Conservation (phyloP, 2,329 filamentous ascomycete genomes). For the Elsinoe perseae region DNA sequence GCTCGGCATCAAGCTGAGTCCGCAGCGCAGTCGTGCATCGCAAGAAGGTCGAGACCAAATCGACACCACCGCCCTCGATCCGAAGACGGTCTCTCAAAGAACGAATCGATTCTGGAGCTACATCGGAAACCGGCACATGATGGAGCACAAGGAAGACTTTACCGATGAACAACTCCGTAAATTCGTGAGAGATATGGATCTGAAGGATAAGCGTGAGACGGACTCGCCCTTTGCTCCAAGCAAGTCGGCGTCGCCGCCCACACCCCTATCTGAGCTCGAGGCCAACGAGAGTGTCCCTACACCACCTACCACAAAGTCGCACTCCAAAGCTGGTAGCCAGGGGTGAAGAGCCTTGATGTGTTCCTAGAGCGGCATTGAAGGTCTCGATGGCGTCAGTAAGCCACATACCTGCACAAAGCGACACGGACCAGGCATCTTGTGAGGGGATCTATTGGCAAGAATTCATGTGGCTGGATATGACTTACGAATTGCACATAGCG, state of each 20-base stretch:
- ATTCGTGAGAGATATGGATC: conserved; percentile 18
- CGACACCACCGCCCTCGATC: background rate
- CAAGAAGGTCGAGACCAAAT: background rate
- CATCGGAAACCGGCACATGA: conserved; percentile 31
- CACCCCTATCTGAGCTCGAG: background rate
- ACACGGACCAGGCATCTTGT: background rate
- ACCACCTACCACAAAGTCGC: background rate
- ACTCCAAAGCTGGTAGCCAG: background rate
- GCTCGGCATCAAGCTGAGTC: background rate
- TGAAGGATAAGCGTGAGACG: background rate
- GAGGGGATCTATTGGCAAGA: background rate
- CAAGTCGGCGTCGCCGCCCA: background rate
- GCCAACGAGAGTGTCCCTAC: background rate
- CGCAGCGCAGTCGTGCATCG: background rate
- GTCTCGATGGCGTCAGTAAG: background rate
- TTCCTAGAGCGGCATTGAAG: background rate
- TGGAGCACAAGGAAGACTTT: conserved; percentile 28
- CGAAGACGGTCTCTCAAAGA: conserved; percentile 7
- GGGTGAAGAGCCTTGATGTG: background rate
- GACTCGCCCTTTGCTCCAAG: conserved; percentile 3
- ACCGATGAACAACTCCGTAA: conserved; percentile 26
- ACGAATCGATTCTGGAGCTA: conserved; percentile 32
- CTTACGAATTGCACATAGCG: background rate
- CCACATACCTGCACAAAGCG: background rate
- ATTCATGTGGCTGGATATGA: background rate